Evolutionary conservation across 179 eudicot genomes (phyloP).

Genomic region (Silene coronaria): DNA sequence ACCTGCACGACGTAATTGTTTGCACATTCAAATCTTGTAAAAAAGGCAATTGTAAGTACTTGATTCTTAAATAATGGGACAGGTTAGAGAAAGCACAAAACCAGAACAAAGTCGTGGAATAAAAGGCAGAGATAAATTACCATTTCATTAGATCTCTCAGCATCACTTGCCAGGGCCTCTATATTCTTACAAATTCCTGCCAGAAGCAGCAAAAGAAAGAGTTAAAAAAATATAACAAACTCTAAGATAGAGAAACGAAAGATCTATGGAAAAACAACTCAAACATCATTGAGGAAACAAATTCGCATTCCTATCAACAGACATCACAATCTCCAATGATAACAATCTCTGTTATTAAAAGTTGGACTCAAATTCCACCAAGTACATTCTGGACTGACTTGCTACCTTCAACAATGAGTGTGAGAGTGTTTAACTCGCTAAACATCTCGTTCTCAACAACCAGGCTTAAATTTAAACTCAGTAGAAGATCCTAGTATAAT

Average conservation of each 20-base stretch:
- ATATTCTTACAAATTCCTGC: conserved; percentile 74
- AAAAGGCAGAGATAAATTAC: conserved; percentile 32
- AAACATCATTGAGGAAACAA: neutral
- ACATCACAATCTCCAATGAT: neutral
- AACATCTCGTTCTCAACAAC: neutral
- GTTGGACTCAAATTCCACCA: neutral
- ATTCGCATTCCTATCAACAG: neutral
- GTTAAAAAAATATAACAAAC: neutral
- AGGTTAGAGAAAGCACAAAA: neutral
- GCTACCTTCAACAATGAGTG: neutral
- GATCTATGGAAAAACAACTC: neutral
- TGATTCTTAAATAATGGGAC: neutral
- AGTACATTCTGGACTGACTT: neutral
- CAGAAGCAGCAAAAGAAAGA: neutral
- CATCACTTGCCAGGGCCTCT: conserved; percentile 68
- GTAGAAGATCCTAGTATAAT: neutral
- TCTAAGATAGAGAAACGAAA: neutral
- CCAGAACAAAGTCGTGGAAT: neutral
- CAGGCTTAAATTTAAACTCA: neutral
- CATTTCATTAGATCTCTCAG: conserved; percentile 87
- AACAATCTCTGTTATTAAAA: neutral
- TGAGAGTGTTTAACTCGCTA: neutral
- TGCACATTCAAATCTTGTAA: neutral
- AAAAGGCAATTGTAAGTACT: neutral
- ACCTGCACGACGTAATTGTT: conserved; percentile 39